Evolutionary conservation across 2,329 filamentous ascomycete genomes (phyloP), one percentile per base, ranked within the genome.

Genomic region (Xylaria sp.): DNA sequence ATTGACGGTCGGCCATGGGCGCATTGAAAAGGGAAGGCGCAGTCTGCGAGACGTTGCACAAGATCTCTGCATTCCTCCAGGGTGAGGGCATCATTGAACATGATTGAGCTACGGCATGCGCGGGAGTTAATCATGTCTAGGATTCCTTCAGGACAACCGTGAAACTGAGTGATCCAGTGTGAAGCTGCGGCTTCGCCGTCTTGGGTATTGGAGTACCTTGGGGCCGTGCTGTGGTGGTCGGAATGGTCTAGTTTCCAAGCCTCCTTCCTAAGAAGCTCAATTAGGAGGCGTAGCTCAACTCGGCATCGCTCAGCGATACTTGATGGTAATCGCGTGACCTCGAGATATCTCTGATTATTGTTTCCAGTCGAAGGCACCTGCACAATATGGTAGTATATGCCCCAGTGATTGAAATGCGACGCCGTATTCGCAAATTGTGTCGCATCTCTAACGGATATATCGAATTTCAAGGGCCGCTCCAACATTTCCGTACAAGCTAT

Each of bases 21-120:
- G 75, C 92, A 96, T 72, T 92, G 89, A 67, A 95, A 95, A 0
- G 92, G 92, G 65, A 94, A 92, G 0, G 80, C 82, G 67, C 90
- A 93, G 0, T 70, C 72, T 0, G 84, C 82, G n/a, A 95, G 77
- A 2, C 80, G 80, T 1, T 57, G 63, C 0, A 94, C 74, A 35
- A 95, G 75, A 0, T 75, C 72, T 9, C 77, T 68, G 68, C 92
- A 94, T 66, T 92, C 82, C 0, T 80, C 75, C 0, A 73, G 65
- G 0, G 80, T 81, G 7, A 95, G 77, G 5, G 78, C 72, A 70
- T 96, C 92, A 69, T 94, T 94, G 77, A 96, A 96, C 91, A 94
- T 94, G 73, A 95, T 88, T 2, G 92, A 91, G 37, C 90, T 92
- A 56, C 91, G 83, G 71, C 92, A 95, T 1, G 92, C 87, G 58